Percentiles rank a stretch among this genome's conserved stretches.
Conservation (phyloP, 176 grass and related monocot species). For the Poa pratensis region DNA sequence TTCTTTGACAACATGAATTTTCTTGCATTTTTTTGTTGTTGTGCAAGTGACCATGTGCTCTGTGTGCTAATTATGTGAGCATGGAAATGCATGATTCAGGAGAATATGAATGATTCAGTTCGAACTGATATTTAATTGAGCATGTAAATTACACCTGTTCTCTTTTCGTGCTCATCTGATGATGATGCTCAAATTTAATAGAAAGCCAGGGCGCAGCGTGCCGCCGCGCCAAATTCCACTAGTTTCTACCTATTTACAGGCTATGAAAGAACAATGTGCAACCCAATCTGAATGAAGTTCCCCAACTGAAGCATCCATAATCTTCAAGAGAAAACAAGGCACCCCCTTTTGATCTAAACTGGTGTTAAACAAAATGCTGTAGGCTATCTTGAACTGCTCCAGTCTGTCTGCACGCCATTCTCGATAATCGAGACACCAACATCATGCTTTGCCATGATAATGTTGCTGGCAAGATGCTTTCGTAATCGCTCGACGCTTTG, state of each 20-base stretch:
- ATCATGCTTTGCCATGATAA: conserved; percentile 45
- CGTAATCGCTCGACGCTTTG: conserved; percentile 39
- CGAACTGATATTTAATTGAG: no score
- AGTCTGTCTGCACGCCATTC: conserved; percentile 46
- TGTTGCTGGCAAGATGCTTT: conserved; percentile 58
- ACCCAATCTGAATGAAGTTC: conserved; percentile 33
- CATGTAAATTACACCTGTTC: no score
- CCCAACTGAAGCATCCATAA: conserved; percentile 1
- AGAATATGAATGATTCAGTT: no score
- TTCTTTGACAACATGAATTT: no score
- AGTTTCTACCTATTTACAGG: conserved; percentile 38
- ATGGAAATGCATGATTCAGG: no score
- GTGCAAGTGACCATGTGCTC: no score
- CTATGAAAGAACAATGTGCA: conserved; percentile 14
- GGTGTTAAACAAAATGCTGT: background rate
- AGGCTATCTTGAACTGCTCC: conserved; percentile 34
- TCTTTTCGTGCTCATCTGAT: no score
- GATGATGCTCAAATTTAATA: no score
- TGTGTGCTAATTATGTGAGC: no score
- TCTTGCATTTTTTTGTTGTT: no score
- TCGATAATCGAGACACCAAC: conserved; percentile 40
- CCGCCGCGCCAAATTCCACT: no score
- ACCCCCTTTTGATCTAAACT: background rate
- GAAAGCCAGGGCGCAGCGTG: no score
- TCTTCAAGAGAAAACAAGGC: conserved; percentile 14